Evolutionary conservation across 495 filamentous ascomycete species (phyloP).

Genomic region (Amniculicola lignicola): DNA sequence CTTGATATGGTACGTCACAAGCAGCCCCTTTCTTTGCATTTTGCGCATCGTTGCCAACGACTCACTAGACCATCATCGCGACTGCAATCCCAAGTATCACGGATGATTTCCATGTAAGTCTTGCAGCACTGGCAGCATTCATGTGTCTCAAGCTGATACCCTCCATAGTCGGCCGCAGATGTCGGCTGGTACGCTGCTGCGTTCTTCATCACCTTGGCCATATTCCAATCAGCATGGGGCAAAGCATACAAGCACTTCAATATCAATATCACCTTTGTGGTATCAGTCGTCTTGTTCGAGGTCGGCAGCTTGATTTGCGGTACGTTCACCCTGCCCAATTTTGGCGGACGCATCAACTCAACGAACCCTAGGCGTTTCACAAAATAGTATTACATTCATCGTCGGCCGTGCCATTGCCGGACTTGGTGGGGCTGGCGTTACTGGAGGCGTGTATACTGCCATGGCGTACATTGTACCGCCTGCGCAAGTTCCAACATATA

Average conservation of each 20-base stretch:
- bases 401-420: conserved; percentile 82
- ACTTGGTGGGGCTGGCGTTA: conserved; percentile 70
- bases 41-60: not conserved
- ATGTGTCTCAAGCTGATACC: too few species aligned
- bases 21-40: not conserved
- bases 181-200: conserved; percentile 26
- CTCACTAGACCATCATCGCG: conserved; percentile 18
- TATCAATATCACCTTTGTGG: conserved; percentile 64
- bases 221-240: conserved; percentile 69
- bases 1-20: not conserved
- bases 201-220: conserved; percentile 34
- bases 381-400: conserved; percentile 70
- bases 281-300: conserved; percentile 73
- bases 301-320: conserved; percentile 77
- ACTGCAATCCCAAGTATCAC: conserved; percentile 28
- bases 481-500: conserved; percentile 64
- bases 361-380: too few species aligned
- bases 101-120: conserved; percentile 24
- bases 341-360: too few species aligned
- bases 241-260: conserved; percentile 76
- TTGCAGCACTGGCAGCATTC: too few species aligned
- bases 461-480: conserved; percentile 71
- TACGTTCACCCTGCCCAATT: too few species aligned
- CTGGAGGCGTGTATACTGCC: conserved; percentile 77
- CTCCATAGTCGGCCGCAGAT: conserved; percentile 13